Percentiles rank a stretch among this genome's conserved stretches.
phyloP scores from a whole-genome alignment of 2,329 filamentous ascomycete species.

The Gyromitra esculenta region DNA sequence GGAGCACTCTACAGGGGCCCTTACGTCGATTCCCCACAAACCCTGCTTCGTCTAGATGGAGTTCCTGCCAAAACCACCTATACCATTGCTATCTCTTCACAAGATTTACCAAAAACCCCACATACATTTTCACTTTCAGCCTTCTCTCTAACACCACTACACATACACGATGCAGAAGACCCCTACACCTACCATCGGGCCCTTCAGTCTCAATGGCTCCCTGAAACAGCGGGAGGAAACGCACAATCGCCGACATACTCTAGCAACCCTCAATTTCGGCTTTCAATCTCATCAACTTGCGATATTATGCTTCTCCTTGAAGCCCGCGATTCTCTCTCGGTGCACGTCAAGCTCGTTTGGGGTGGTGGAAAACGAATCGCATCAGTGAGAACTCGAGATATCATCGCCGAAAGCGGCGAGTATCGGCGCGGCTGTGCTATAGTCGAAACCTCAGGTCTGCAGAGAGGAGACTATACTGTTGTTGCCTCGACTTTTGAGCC shows the following conservation, averaged over 20 bases:
- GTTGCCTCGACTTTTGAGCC: slow-evolving; percentile 91
- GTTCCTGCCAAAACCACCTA: slow-evolving; percentile 64
- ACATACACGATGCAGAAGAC: slow-evolving; percentile 70
- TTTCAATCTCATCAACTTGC: slow-evolving; percentile 68
- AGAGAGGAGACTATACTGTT: slow-evolving; percentile 81
- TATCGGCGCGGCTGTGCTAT: slow-evolving; percentile 83
- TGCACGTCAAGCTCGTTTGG: slow-evolving; percentile 87
- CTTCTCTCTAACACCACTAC: slow-evolving; percentile 74
- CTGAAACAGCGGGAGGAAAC: slow-evolving; percentile 84
- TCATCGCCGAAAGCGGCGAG: slow-evolving; percentile 84
- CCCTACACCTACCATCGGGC: slow-evolving; percentile 70
- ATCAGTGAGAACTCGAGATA: slow-evolving; percentile 76
- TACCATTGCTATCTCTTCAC: slow-evolving; percentile 77
- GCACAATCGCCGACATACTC: slow-evolving; percentile 76
- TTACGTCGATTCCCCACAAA: slow-evolving; percentile 95
- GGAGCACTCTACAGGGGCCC: slow-evolving; percentile 77
- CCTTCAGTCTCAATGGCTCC: slow-evolving; percentile 75
- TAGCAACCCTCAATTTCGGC: slow-evolving; percentile 85
- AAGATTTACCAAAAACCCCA: slow-evolving; percentile 73
- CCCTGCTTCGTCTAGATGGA: slow-evolving; percentile 76
- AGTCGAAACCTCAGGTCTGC: slow-evolving; percentile 69
- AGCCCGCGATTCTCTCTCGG: slow-evolving; percentile 73
- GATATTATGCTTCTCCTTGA: slow-evolving; percentile 79
- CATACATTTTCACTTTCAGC: slow-evolving; percentile 90
- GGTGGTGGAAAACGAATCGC: slow-evolving; percentile 76